A percentile compares a stretch with the other conserved stretches of the same genome.
These are phyloP conservation scores for Phialophora verrucosa DNA, from an alignment of 2,329 filamentous ascomycete genomes.

Conservation along the genomic window DNA sequence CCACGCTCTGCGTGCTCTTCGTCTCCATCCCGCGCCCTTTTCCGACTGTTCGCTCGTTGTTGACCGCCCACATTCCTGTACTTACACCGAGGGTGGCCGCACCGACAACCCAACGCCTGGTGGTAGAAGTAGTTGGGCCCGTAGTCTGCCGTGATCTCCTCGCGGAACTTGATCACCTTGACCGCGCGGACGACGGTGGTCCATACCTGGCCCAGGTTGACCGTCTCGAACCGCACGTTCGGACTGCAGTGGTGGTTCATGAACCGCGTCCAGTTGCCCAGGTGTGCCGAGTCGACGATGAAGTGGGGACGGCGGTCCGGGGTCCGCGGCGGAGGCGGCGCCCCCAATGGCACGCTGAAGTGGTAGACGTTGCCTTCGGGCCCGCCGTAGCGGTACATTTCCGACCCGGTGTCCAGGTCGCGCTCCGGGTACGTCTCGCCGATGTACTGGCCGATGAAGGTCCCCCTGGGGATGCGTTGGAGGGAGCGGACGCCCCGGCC, in stretches of 20 bases:
- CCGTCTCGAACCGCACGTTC: conserved; percentile 21
- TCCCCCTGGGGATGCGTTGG: conserved; percentile 22
- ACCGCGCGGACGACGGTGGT: conserved; percentile 17
- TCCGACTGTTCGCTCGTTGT: background rate
- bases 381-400: background rate
- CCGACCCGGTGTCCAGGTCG: background rate
- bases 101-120: conserved; percentile 24
- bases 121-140: conserved; percentile 29
- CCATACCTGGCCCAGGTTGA: conserved; percentile 23
- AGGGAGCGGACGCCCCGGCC: conserved; percentile 35
- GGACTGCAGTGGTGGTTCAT: conserved; percentile 35
- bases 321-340: background rate
- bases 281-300: conserved; percentile 23
- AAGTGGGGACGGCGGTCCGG: background rate
- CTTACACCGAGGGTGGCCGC: conserved; percentile 20
- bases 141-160: conserved; percentile 35
- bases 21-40: background rate
- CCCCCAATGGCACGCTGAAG: background rate
- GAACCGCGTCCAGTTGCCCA: conserved; percentile 38
- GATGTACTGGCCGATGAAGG: conserved; percentile 32
- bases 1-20: background rate
- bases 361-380: conserved; percentile 7
- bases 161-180: conserved; percentile 27
- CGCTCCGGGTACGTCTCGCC: conserved; percentile 34
- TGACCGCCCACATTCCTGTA: conserved; percentile 3